Evolutionary conservation across 129 eudicot genomes (phyloP).

Genomic region (Erigeron canadensis): DNA sequence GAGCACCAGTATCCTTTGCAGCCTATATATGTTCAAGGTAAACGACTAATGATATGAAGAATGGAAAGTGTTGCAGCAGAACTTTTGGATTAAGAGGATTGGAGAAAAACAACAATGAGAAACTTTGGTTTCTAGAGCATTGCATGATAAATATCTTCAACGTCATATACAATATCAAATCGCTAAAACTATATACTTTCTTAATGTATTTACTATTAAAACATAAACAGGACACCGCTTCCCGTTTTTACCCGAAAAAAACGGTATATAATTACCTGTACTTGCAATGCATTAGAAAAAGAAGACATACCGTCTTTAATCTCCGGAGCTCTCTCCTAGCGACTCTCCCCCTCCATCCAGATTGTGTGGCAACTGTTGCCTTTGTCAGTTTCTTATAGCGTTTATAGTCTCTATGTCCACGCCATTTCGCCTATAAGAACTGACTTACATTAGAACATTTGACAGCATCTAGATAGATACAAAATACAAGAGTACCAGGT

Average conservation of each 20-base stretch:
- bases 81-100: background rate
- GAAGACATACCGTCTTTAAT: conserved; percentile 69
- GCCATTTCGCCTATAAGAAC: conserved; percentile 78
- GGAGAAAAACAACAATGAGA: conserved; percentile 13
- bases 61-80: conserved; percentile 9
- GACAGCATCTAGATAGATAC: conserved; percentile 11
- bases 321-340: conserved; percentile 85
- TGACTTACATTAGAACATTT: conserved; percentile 24
- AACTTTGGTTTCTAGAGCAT: conserved; percentile 14
- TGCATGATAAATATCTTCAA: conserved; percentile 9
- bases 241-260: background rate
- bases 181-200: background rate
- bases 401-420: conserved; percentile 59
- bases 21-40: conserved; percentile 49
- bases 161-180: background rate
- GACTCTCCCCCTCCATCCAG: conserved; percentile 87
- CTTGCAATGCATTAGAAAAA: conserved; percentile 15
- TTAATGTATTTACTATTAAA: background rate
- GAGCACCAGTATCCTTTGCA: conserved; percentile 81
- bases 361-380: conserved; percentile 73
- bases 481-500: conserved; percentile 16
- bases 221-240: background rate
- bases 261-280: background rate
- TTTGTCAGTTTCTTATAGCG: conserved; percentile 63
- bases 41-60: conserved; percentile 13